Conservation (phyloP, 345 rosid genomes). For the Salix arbutifolia region DNA sequence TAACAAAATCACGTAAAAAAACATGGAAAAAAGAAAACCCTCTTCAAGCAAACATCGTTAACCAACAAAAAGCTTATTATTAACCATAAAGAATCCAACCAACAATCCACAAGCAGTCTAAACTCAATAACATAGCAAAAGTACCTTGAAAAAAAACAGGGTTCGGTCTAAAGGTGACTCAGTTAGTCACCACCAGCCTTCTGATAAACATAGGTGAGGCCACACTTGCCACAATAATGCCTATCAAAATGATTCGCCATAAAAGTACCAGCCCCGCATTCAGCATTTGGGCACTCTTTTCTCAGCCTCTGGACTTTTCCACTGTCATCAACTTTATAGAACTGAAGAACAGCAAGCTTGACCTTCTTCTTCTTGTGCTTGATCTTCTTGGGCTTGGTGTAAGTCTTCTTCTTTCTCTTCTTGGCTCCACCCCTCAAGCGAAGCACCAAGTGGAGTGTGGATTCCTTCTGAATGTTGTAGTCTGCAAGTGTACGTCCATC, state of each 20-base stretch:
- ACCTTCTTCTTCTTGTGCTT: conserved; percentile 14
- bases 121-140: not conserved
- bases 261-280: conserved; percentile 8
- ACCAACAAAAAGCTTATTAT: not conserved
- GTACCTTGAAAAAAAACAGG: too few relatives aligned
- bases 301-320: conserved; percentile 6
- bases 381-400: conserved; percentile 14
- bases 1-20: not conserved
- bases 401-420: conserved; percentile 14
- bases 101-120: not conserved
- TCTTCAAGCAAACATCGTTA: not conserved
- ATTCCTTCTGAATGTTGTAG: conserved; percentile 14
- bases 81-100: not conserved
- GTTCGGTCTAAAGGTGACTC: too few relatives aligned
- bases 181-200: not conserved
- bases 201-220: conserved; percentile 7
- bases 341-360: conserved; percentile 7
- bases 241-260: conserved; percentile 13
- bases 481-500: conserved; percentile 11
- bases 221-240: conserved; percentile 13
- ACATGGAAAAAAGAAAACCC: not conserved
- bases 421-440: conserved; percentile 8
- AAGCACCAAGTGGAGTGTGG: conserved; percentile 9
- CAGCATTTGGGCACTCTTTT: conserved; percentile 10
- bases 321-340: conserved; percentile 4